Percentiles rank a stretch among this genome's conserved stretches.
phyloP scores from a whole-genome alignment of 192 early-diverging fungal genomes.

The Gonapodya prolifera region DNA sequence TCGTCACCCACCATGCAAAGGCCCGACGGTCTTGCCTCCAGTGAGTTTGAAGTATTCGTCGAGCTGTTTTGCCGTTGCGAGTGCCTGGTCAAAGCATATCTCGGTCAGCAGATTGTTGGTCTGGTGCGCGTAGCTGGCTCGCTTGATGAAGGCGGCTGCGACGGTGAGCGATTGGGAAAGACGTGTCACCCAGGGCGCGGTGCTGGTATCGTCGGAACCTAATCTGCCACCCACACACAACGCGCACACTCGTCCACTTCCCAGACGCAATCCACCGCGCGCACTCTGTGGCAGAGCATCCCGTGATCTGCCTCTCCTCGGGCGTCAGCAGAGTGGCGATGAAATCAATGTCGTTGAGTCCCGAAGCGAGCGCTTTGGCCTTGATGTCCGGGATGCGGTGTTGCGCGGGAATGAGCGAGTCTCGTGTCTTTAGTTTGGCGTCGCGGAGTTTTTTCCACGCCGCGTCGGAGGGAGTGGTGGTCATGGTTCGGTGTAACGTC shows the following conservation, averaged over 20 bases:
- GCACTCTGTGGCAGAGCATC: not conserved
- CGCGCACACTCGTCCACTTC: no score
- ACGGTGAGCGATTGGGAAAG: not conserved
- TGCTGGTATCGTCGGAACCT: no score
- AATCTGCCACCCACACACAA: no score
- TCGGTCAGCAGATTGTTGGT: not conserved
- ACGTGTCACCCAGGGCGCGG: not conserved
- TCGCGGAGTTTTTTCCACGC: not conserved
- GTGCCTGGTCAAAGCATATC: not conserved
- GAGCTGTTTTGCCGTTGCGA: not conserved
- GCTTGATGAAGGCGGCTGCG: not conserved
- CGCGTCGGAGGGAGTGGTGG: no score
- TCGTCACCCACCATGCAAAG: no score
- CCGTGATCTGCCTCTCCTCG: not conserved
- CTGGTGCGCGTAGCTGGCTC: not conserved
- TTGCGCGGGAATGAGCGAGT: not conserved
- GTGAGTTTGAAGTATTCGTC: not conserved
- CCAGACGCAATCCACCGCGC: not conserved
- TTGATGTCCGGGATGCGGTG: not conserved
- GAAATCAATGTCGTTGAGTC: not conserved
- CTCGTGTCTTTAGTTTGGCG: not conserved
- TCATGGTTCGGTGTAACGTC: no score
- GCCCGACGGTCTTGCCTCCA: not conserved
- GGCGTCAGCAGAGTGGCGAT: not conserved
- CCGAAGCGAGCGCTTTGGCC: not conserved